Evolutionary conservation across 2,329 filamentous ascomycete genomes (phyloP), one percentile per base, ranked within the genome.

Genomic region (Capronia epimyces): DNA sequence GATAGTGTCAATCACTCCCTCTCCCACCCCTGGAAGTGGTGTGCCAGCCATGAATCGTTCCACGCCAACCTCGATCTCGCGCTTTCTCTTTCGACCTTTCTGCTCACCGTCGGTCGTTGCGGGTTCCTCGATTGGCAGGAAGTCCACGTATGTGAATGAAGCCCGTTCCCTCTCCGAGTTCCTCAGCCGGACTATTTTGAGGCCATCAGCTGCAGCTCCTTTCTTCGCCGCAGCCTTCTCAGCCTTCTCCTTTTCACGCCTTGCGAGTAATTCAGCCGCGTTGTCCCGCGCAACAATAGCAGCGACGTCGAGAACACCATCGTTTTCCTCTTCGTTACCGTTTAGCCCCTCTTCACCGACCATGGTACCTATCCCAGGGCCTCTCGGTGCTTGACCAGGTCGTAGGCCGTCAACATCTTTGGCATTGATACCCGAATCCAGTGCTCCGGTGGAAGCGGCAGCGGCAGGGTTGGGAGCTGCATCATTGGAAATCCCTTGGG

Each of bases 1-100:
- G 56, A 98, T 88, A 49, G 82, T 82, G 64, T 95, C 88, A 37
- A 97, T 79, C 49, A 95, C 82, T 2, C 76, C 78, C 47, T 85
- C 83, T 55, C 64, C 67, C 18, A 69, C 44, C n/a, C 60, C 60
- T 3, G 53, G 60, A 4, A 57, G 65, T 16, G 70, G 66, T 8
- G 74, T 76, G n/a, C 76, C 73, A 36, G 77, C 71, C 61, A 81
- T 71, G 64, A 84, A 84, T 44, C 81, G 73, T 63, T 84, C 81
- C 9, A 73, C 67, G 2, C 81, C 81, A 31, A 84, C 79, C 63
- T 83, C 80, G 50, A 83, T 75, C 53, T 83, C 80, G 44, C 69
- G 65, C 48, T 66, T 66, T 49, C 57, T 48, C 46, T 81, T 71
- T 10, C 75, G 74, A 52, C 76, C 78, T 52, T 75, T 76, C 34